phyloP scores from a whole-genome alignment of 176 grass and related monocot genomes.

The Musa schizocarpa region DNA sequence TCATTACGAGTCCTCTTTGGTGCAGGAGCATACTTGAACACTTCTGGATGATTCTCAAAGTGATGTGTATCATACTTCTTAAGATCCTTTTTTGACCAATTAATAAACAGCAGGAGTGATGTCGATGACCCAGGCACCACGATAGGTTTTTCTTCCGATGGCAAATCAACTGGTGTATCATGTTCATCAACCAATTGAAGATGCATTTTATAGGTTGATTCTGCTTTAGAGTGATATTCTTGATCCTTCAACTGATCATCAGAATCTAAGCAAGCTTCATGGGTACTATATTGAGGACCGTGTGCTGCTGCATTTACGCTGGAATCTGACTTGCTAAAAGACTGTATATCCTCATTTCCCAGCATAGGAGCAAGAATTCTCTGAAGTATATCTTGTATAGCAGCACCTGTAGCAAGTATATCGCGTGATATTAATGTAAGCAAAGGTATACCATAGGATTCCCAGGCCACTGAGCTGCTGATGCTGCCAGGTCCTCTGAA shows the following conservation, averaged over 20 bases:
- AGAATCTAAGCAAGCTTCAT: constrained; percentile 7
- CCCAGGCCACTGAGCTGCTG: constrained; percentile 45
- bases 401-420: constrained; percentile 46
- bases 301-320: constrained; percentile 38
- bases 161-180: constrained; percentile 50
- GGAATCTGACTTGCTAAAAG: constrained; percentile 33
- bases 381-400: constrained; percentile 57
- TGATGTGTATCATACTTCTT: constrained; percentile 51
- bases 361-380: constrained; percentile 69
- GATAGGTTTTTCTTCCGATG: constrained; percentile 37
- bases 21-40: constrained; percentile 84
- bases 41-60: constrained; percentile 76
- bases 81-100: constrained; percentile 75
- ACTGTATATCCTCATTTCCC: constrained; percentile 37
- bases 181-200: constrained; percentile 71
- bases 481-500: constrained; percentile 58
- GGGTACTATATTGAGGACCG: constrained; percentile 27
- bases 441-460: constrained; percentile 78
- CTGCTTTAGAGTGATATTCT: not conserved
- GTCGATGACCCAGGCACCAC: constrained; percentile 41
- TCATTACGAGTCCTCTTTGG: constrained; percentile 94
- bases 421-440: constrained; percentile 62
- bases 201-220: constrained; percentile 16
- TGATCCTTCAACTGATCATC: constrained; percentile 4
- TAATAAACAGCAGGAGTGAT: constrained; percentile 50